Evolutionary conservation across 2,329 filamentous ascomycete genomes (phyloP), one percentile per base, ranked within the genome.

Genomic region (Emergomyces africanus): DNA sequence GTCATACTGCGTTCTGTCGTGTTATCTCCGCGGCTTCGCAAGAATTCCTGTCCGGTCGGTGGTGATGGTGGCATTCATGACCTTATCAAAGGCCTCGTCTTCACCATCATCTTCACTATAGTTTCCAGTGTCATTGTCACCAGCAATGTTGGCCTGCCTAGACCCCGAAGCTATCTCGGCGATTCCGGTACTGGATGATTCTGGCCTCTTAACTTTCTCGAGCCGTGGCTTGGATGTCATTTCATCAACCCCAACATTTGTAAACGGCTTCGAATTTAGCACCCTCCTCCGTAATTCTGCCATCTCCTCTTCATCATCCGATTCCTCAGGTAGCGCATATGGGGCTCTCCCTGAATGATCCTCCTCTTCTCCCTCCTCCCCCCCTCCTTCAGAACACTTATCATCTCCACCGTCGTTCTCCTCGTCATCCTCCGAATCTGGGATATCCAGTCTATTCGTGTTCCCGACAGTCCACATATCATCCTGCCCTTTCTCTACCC

Each of bases 391-490:
- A 0, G 77, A 74, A 2, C 76, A 74, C 1, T 76, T 75, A 0
- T 76, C 76, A 1, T 77, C 73, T 30, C 72, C 71, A 0, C 78
- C 76, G 0, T 79, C 76, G 8, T 67, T 70, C 4, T 70, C 77
- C 0, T 77, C 70, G 9, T 64, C 68, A 39, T 75, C 71, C 9
- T 69, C 70, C 3, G 70, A 71, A 2, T 73, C 69, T 61, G 77
- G 76, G 5, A 79, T 69, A 37, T 72, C 73, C 67, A 81, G 76
- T 62, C 87, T 81, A 68, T 97, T 97, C 66, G 87, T 84, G 67
- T 97, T 97, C 6, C 92, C 92, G 12, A 84, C 86, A n/a, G 85
- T 87, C 94, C 92, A 97, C 60, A 89, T 85, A 74, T 95, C 90
- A 58, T 85, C 83, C 49, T 66, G 67, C 23, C 75, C 78, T 0